Evolutionary conservation across 306 rosid genomes (phyloP).

Genomic region (Inga leiocalycina): DNA sequence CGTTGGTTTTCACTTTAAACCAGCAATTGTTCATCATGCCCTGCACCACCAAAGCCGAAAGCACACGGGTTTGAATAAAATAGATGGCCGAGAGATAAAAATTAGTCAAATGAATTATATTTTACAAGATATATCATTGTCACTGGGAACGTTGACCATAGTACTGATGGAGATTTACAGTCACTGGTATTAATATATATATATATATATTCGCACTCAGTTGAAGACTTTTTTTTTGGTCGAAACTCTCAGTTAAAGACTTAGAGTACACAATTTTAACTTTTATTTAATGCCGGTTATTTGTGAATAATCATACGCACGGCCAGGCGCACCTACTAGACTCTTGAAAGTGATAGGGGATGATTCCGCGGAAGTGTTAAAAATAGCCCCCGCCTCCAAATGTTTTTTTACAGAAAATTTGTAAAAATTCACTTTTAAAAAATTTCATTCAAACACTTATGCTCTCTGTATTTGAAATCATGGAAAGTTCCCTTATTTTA

Average conservation of each 20-base stretch:
- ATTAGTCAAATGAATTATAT: not conserved
- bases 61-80: not conserved
- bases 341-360: not conserved
- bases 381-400: not conserved
- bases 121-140: not conserved
- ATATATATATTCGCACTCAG: not conserved
- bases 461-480: too few species aligned
- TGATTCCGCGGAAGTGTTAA: not conserved
- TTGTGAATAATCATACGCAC: not conserved
- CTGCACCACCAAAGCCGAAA: slow-evolving; percentile 32
- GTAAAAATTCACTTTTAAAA: too few species aligned
- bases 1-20: slow-evolving; percentile 73
- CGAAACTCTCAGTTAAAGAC: too few species aligned
- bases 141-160: not conserved
- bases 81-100: not conserved
- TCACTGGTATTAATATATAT: not conserved
- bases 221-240: not conserved
- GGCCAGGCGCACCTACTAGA: not conserved
- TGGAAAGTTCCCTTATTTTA: too few species aligned
- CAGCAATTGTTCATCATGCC: slow-evolving; percentile 98
- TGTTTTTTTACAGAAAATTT: too few species aligned
- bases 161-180: not conserved
- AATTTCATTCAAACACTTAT: too few species aligned
- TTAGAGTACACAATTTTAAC: not conserved
- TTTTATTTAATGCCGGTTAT: not conserved